Percentiles rank a stretch among this genome's conserved stretches.
Conservation (phyloP, 345 rosid species). For the Dipteronia sinensis region DNA sequence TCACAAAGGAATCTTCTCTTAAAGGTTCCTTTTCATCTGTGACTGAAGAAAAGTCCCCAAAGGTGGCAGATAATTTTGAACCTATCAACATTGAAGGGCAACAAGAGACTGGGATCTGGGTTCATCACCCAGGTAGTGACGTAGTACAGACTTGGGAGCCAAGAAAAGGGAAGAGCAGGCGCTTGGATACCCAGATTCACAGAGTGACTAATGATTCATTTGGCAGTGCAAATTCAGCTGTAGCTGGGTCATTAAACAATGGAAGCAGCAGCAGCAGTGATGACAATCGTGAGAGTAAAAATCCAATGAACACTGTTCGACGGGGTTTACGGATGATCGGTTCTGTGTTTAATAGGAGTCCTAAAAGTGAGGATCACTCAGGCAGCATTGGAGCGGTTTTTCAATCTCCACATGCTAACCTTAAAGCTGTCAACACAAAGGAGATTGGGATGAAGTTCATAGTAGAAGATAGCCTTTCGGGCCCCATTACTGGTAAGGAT, state of each 20-base stretch:
- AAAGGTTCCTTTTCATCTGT: conserved; percentile 51
- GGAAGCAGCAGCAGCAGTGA: conserved; percentile 51
- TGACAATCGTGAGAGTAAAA: conserved; percentile 52
- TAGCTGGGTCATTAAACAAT: conserved; percentile 39
- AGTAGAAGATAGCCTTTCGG: conserved; percentile 48
- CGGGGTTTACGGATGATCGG: conserved; percentile 56
- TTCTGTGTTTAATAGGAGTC: conserved; percentile 49
- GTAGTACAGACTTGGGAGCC: conserved; percentile 82
- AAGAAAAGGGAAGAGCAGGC: conserved; percentile 69
- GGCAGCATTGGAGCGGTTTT: conserved; percentile 42
- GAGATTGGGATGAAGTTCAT: conserved; percentile 50
- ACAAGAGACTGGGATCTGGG: conserved; percentile 77
- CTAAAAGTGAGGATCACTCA: conserved; percentile 42
- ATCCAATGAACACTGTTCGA: conserved; percentile 31
- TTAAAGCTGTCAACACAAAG: conserved; percentile 53
- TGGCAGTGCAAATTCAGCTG: conserved; percentile 31
- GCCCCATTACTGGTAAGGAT: conserved; percentile 34
- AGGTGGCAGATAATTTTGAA: conserved; percentile 60
- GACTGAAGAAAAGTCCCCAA: conserved; percentile 48
- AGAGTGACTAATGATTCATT: conserved; percentile 42
- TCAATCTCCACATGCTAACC: conserved; percentile 53
- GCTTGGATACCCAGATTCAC: conserved; percentile 42
- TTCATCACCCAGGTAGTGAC: conserved; percentile 83
- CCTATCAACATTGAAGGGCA: conserved; percentile 83
- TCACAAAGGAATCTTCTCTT: conserved; percentile 33